phyloP scores from a whole-genome alignment of 176 grass and related monocot species.

The Oryza nivara region DNA sequence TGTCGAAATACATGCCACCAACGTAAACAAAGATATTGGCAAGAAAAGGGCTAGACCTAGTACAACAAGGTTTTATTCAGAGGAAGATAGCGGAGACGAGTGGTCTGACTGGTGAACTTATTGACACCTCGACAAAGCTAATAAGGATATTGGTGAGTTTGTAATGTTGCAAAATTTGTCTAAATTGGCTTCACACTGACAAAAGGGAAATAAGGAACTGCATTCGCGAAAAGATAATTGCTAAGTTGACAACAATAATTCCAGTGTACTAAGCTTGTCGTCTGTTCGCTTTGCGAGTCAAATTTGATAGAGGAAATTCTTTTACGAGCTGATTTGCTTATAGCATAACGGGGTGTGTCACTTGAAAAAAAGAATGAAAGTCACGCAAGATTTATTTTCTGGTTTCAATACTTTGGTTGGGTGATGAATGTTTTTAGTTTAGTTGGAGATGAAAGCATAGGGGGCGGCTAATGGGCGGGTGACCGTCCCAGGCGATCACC shows the following conservation, averaged over 20 bases:
- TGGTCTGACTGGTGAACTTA: background rate
- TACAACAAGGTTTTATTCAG: background rate
- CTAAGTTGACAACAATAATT: background rate
- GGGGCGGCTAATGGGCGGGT: no score
- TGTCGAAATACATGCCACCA: background rate
- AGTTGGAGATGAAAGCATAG: no score
- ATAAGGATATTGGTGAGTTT: background rate
- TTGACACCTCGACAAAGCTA: background rate
- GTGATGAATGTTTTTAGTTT: no score
- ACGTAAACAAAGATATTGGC: background rate
- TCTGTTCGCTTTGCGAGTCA: no score
- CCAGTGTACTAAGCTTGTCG: background rate
- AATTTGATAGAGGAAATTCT: no score
- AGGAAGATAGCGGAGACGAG: background rate
- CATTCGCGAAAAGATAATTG: no score
- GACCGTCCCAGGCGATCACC: no score
- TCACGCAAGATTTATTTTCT: no score
- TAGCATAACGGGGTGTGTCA: no score
- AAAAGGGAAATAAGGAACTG: background rate
- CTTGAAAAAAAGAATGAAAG: no score
- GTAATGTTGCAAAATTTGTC: background rate
- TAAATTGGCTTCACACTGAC: background rate
- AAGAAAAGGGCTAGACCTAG: background rate
- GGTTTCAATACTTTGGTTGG: no score
- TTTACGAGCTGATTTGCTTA: no score